Conservation (phyloP, 345 rosid species). For the Boechera divaricarpa region DNA sequence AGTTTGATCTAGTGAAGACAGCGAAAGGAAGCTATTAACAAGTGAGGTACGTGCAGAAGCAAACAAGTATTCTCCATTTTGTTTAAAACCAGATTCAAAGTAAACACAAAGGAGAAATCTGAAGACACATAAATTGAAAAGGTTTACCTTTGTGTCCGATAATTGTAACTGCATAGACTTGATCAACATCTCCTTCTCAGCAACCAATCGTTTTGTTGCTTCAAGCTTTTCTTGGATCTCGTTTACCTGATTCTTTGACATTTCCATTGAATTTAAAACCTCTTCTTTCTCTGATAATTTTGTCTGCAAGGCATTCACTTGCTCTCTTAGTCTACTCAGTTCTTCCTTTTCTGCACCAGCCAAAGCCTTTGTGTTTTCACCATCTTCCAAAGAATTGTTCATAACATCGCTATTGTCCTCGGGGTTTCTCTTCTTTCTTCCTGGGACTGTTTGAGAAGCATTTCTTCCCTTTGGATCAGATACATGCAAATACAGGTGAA, state of each 20-base stretch:
- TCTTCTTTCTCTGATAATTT: conserved; percentile 87
- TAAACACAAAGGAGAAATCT: conserved; percentile 3
- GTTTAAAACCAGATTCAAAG: conserved; percentile 15
- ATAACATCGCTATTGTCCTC: conserved; percentile 57
- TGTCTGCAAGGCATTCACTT: conserved; percentile 73
- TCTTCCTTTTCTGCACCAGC: conserved; percentile 65
- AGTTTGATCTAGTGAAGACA: conserved; percentile 68
- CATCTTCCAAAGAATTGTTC: conserved; percentile 52
- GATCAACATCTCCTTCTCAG: conserved; percentile 70
- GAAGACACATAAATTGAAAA: background rate
- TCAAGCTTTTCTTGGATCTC: conserved; percentile 59
- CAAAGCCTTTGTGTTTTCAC: conserved; percentile 56
- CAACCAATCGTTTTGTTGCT: conserved; percentile 59
- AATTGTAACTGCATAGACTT: conserved; percentile 78
- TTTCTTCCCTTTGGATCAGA: conserved; percentile 67
- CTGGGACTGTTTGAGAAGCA: conserved; percentile 60
- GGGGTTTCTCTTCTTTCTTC: conserved; percentile 68
- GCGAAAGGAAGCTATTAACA: conserved; percentile 24
- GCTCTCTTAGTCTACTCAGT: conserved; percentile 63
- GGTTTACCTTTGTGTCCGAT: conserved; percentile 82
- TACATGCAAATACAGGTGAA: conserved; percentile 42
- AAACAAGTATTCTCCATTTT: conserved; percentile 12
- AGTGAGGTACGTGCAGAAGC: background rate
- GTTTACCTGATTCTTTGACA: conserved; percentile 57
- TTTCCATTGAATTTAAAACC: conserved; percentile 69